Base-by-base conservation (phyloP, 768 basidiomycete species). In the Trametopsis cervina region DNA sequence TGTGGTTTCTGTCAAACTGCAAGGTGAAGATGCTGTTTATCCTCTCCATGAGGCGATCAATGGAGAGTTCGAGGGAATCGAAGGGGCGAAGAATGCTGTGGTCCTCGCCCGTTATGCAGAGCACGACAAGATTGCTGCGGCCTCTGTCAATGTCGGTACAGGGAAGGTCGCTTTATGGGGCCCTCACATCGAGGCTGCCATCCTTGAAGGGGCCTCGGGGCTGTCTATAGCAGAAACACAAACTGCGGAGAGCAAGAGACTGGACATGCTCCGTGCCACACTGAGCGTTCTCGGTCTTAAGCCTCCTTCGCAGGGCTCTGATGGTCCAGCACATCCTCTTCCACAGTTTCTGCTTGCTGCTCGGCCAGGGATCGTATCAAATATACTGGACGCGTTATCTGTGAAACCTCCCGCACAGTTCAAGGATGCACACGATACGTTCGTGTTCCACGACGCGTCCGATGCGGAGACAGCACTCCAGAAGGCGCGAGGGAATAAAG, bases 361-460 rank as follows among this genome's bases (percentile, higher is more conserved):
- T 75, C 50, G 50, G 13, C 36, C 58, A 1, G 51, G 42, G 12
- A 65, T 75, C 17, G 66, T 81, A 11, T 53, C 68, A 12, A 57
- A 57, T 7, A 64, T 77, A 17, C 57, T 75, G 17, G 56, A 69
- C 39, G 60, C 68, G 2, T 53, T 79, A 4, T 47, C 44, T 1
- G 39, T 65, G 17, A 57, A 67, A 4, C 49, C 62, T 7, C 68
- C 69, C 11, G 48, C 37, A 11, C 42, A 61, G 0, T 72, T 89
- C 55, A 64, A 76, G 51, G 91, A 90, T 57, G 67, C 68, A 2
- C 81, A 81, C 46, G 89, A 97, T 60, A 78, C 74, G 1, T 88
- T 91, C 62, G 65, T 66, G 23, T 81, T 90, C 53, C 74, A 81
- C 48, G 55, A 66, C 9, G 52, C 66, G 6, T 47, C 62, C 17